Evolutionary conservation across 345 rosid genomes (phyloP).

Genomic region (Ricinus communis): DNA sequence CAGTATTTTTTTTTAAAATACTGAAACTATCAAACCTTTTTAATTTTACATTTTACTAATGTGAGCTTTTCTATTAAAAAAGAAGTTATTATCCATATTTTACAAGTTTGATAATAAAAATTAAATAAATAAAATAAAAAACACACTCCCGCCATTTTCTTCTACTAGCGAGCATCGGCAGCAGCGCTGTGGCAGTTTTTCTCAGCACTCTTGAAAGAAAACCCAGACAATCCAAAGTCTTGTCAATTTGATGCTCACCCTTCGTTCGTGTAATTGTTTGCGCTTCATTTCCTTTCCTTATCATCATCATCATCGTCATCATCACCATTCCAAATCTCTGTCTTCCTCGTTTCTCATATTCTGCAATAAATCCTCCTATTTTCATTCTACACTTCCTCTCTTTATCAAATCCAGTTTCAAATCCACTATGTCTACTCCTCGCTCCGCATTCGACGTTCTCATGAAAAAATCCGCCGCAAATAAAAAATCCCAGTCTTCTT

Average conservation of each 20-base stretch:
- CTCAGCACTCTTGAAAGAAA: neutral
- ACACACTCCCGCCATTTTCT: constrained; percentile 20
- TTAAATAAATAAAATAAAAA: too few species aligned
- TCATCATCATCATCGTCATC: constrained; percentile 9
- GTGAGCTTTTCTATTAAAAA: too few species aligned
- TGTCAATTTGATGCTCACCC: constrained; percentile 28
- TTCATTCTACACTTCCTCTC: constrained; percentile 1
- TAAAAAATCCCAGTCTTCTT: constrained; percentile 36
- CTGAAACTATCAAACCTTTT: too few species aligned
- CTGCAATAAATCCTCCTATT: neutral
- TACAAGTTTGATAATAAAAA: too few species aligned
- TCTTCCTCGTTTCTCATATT: neutral
- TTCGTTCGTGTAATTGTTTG: constrained; percentile 32
- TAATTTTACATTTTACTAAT: too few species aligned
- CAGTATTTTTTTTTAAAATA: too few species aligned
- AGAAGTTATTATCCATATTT: too few species aligned
- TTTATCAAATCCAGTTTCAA: constrained; percentile 1
- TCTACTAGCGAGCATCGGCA: neutral
- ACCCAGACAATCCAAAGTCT: too few species aligned
- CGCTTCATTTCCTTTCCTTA: constrained; percentile 4
- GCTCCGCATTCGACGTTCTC: constrained; percentile 80
- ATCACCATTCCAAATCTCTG: constrained; percentile 2
- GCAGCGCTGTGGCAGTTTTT: too few species aligned
- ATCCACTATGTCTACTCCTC: constrained; percentile 38
- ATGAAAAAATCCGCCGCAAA: constrained; percentile 38